Conservation (phyloP, 192 early-diverging fungal genomes). For the Allomyces javanicus region DNA sequence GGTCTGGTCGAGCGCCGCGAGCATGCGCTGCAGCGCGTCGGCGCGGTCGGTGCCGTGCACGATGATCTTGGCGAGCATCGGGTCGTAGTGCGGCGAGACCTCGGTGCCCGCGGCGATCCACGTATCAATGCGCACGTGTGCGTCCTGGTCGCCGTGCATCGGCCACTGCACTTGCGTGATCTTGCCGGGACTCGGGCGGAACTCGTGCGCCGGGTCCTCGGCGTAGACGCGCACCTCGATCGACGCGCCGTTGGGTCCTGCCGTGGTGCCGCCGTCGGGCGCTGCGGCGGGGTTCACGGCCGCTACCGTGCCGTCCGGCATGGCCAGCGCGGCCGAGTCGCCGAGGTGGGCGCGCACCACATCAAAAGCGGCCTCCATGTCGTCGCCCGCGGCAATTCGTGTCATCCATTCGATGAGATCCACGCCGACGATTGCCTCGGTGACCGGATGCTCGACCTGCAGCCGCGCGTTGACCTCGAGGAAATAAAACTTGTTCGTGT, state of each 20-base stretch:
- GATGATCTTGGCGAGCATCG: conserved; percentile 40
- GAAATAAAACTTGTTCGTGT: conserved; percentile 31
- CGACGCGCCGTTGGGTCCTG: conserved; percentile 4
- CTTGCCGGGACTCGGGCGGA: conserved; percentile 30
- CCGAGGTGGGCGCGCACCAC: too few species aligned
- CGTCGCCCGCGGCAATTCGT: conserved; percentile 28
- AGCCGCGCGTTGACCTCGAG: conserved; percentile 46
- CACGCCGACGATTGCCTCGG: conserved; percentile 33
- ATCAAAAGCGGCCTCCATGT: conserved; percentile 9
- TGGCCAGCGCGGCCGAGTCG: conserved; percentile 2
- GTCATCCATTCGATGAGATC: conserved; percentile 40
- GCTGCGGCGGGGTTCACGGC: neutral
- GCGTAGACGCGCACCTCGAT: conserved; percentile 41
- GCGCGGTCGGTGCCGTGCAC: conserved; percentile 33
- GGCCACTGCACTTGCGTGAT: conserved; percentile 11
- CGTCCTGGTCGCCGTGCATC: conserved; percentile 7
- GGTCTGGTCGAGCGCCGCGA: conserved; percentile 7
- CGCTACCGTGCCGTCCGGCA: conserved; percentile 4
- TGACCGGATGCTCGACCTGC: conserved; percentile 49
- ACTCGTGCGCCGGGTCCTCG: conserved; percentile 40
- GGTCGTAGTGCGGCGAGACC: conserved; percentile 35
- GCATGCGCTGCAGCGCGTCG: conserved; percentile 25
- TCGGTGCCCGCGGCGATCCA: conserved; percentile 13
- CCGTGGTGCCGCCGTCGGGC: too few species aligned
- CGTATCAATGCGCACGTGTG: conserved; percentile 7